These are phyloP conservation scores for Antitrichia curtipendula DNA, from an alignment of 225 moss, liverwort and hornwort species.

Conservation along the genomic window DNA sequence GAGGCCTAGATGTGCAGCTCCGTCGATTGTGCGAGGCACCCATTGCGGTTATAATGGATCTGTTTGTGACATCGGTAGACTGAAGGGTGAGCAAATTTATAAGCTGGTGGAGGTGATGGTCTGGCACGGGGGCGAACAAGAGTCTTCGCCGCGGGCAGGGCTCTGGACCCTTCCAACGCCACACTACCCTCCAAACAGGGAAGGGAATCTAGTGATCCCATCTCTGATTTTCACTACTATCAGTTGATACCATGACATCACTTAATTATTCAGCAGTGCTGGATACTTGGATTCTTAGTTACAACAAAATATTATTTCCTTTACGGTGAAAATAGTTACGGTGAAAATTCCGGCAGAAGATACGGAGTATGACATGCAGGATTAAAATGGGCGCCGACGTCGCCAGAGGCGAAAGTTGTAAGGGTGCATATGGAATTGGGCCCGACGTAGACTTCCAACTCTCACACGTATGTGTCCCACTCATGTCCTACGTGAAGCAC, in stretches of 20 bases:
- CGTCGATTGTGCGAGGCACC: not conserved
- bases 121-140: not conserved
- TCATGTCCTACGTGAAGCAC: not conserved
- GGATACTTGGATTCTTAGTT: not conserved
- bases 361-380: not conserved
- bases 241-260: not conserved
- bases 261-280: not conserved
- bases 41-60: not conserved
- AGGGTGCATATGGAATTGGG: not conserved
- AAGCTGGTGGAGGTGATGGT: not conserved
- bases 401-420: not conserved
- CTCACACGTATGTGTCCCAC: not conserved
- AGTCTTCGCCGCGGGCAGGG: not conserved
- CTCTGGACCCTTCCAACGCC: not conserved
- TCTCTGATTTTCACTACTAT: not conserved
- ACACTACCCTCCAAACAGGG: not conserved
- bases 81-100: not conserved
- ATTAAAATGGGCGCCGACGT: not conserved
- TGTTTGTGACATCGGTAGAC: not conserved
- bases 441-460: not conserved
- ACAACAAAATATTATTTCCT: not conserved
- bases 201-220: not conserved
- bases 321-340: no score
- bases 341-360: not conserved
- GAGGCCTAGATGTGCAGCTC: not conserved